Conservation (phyloP, 495 filamentous ascomycete species). For the Lasiosphaeris hirsuta region DNA sequence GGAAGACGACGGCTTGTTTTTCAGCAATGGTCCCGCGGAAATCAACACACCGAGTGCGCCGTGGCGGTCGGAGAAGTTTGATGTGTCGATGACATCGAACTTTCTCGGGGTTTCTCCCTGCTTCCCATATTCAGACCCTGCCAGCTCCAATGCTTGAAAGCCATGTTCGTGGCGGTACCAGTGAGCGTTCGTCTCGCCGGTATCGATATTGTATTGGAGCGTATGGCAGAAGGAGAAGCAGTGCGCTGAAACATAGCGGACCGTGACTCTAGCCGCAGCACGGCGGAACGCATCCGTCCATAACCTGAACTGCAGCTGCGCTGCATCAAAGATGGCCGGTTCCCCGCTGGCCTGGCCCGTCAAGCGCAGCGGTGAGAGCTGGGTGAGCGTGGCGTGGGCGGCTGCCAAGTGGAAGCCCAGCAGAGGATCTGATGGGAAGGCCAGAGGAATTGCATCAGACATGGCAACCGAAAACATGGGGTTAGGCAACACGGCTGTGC, state of each 20-base stretch:
- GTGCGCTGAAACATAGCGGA: conserved; percentile 46
- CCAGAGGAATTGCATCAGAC: conserved; percentile 18
- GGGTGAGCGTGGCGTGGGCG: conserved; percentile 23
- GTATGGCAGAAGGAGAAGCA: conserved; percentile 46
- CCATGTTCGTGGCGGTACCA: conserved; percentile 27
- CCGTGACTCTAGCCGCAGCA: conserved; percentile 22
- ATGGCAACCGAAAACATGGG: conserved; percentile 30
- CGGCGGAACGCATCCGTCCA: conserved; percentile 34
- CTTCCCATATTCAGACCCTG: conserved; percentile 37
- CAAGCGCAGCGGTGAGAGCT: conserved; percentile 8
- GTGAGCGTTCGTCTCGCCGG: conserved; percentile 20
- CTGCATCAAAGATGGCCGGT: conserved; percentile 11
- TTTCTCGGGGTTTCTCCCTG: conserved; percentile 31
- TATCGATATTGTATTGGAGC: conserved; percentile 33
- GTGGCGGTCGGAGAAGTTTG: conserved; percentile 48
- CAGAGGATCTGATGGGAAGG: conserved; percentile 44
- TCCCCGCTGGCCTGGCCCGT: background rate
- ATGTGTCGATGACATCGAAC: conserved; percentile 61
- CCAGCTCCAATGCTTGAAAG: conserved; percentile 34
- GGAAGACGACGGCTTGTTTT: conserved; percentile 33
- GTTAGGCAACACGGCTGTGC: conserved; percentile 23
- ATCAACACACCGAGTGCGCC: conserved; percentile 49
- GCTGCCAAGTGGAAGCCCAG: conserved; percentile 43
- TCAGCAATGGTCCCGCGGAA: conserved; percentile 46
- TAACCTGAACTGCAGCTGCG: conserved; percentile 29